phyloP scores from a whole-genome alignment of 2,329 filamentous ascomycete genomes.

The Claviceps pazoutovae region DNA sequence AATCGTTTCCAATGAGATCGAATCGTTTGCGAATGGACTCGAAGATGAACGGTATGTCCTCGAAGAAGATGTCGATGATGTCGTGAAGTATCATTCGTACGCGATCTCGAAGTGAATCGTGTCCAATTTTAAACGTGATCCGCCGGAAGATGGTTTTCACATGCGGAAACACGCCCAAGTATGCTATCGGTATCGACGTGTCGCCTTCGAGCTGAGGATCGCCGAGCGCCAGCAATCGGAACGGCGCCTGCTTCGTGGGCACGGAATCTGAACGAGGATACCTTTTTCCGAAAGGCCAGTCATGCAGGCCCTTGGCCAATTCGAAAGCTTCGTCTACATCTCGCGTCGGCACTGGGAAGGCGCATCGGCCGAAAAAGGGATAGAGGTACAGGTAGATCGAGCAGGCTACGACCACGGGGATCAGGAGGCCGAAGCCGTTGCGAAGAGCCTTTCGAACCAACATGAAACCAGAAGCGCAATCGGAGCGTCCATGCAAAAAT shows the following conservation, averaged over 20 bases:
- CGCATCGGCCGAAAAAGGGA: slow-evolving; percentile 65
- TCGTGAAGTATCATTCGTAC: slow-evolving; percentile 42
- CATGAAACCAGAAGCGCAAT: slow-evolving; percentile 33
- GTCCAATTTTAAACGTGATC: slow-evolving; percentile 30
- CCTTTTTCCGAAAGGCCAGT: slow-evolving; percentile 20
- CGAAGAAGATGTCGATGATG: slow-evolving; percentile 43
- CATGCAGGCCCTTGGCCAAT: slow-evolving; percentile 25
- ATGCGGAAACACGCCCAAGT: slow-evolving; percentile 40
- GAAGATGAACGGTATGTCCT: slow-evolving; percentile 55
- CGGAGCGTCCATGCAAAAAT: slow-evolving; percentile 1
- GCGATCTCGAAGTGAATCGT: slow-evolving; percentile 36
- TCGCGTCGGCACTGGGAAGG: slow-evolving; percentile 49
- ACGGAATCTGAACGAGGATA: slow-evolving; percentile 9
- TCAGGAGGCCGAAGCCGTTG: slow-evolving; percentile 38
- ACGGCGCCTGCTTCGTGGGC: slow-evolving; percentile 44
- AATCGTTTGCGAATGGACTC: slow-evolving; percentile 62
- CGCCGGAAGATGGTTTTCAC: slow-evolving; percentile 32
- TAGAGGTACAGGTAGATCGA: slow-evolving; percentile 80
- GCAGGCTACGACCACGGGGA: slow-evolving; percentile 52
- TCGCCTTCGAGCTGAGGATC: slow-evolving; percentile 93
- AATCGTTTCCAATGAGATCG: slow-evolving; percentile 87
- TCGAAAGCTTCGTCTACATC: slow-evolving; percentile 20
- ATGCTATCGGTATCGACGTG: slow-evolving; percentile 56
- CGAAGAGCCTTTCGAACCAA: slow-evolving; percentile 38
- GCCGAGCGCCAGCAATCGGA: slow-evolving; percentile 74